Base-by-base conservation (phyloP, 305 asterid species). In the Euphrasia arctica region DNA sequence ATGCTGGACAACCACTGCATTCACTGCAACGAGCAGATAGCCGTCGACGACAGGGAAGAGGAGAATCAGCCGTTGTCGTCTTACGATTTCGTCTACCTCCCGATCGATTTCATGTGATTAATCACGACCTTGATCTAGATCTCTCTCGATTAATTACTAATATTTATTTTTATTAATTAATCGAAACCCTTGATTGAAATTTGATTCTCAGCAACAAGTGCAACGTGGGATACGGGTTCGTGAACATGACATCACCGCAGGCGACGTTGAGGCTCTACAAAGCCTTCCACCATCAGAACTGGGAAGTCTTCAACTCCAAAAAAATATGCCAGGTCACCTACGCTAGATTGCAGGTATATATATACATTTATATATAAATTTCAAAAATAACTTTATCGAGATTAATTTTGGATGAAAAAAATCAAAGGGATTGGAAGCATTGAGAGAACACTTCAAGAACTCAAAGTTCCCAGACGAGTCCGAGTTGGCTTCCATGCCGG, bases 1-100 rank as follows among this genome's bases (percentile, higher is more conserved):
- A 85, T 93, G 99, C 84, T 93, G 80, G 99, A 93, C 85, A 90
- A 83, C 80, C 99, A 90, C 94, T 93, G 99, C 72, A 83, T 93
- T 41, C 89, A 83, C 92, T 86, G 95, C 80, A 93, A 90, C 67
- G 97, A 93, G 77, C 99, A 83, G 89, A 79, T 90, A 56, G 78
- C 76, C 76, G 82, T 72, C 78, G 97, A 18, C 22, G 22, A 18
- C 22, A 18, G 81, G 75, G 87, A 80, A 29, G 42, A 29, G 54
- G 84, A 18, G 22, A 18, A 79, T 58, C 89, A 76, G 82, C 96
- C 95, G 8, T 70, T 80, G 70, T 93, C 99, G 32, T 74, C 99
- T 58, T 93, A 93, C 64, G 99, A 93, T 75, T 93, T 93, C 71
- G 87, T 90, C 71, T 93, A 93, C 71, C 96, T 93, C 60, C 99